Base-by-base conservation (phyloP, 805 yeast genomes). In the Spathaspora passalidarum region DNA sequence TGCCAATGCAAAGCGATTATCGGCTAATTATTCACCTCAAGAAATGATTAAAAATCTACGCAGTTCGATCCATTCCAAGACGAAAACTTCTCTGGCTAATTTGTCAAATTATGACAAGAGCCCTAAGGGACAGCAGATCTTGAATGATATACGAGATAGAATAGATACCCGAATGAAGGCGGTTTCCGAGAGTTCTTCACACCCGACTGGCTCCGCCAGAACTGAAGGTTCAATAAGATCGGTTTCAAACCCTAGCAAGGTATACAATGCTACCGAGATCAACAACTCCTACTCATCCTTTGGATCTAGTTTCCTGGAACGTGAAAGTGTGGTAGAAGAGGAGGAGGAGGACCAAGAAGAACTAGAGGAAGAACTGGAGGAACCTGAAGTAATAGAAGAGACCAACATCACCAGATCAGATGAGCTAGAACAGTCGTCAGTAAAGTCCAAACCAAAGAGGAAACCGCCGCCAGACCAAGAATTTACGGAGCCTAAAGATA, bases 61-160 rank as follows among this genome's bases (percentile, higher is more conserved):
- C 32, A 44, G 52, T 19, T 61, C 69, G 20, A 65, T 68, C 43
- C 61, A 60, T 49, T 51, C 66, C 20, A 67, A 68, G 46, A 40
- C 56, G 16, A 38, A 54, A 5, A 38, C 54, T 17, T 45, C 51
- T 1, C 44, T 22, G 11, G 22, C 14, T 17, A 11, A 6, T 5
- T 21, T 40, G 10, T 26, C 51, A n/a, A 45, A 50, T 18, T 61
- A 59, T 18, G 62, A 59, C 20, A 41, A 54, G 13, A 26, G 43
- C 11, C 47, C 46, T 20, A 59, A 56, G 42, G 53, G 57, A 39
- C 61, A 58, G 42, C 45, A 45, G 4, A 55, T 65, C 16, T 36
- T 68, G n/a, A 56, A 56, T 22, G 70, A 63, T 38, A 56, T 70
- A 36, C 56, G 75, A 44, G 67, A 66, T 22, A 61, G 69, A 40